A percentile compares a stretch with the other conserved stretches of the same genome.
Evolutionary conservation across 805 yeast genomes (phyloP).

Genomic region (Ogataea methanolica): DNA sequence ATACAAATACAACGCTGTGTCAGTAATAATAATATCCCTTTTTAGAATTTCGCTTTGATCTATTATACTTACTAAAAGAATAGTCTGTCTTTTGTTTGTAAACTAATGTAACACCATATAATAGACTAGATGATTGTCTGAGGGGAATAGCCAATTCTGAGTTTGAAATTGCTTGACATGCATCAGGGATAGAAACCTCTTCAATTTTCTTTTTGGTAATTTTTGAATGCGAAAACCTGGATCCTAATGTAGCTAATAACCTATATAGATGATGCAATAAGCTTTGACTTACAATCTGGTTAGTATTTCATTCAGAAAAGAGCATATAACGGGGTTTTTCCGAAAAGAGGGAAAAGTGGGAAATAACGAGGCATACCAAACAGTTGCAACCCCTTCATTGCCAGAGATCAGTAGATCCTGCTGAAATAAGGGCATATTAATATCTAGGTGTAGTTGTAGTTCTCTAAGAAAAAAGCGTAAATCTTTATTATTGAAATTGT

Average conservation of each 20-base stretch:
- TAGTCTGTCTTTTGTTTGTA: conserved; percentile 46
- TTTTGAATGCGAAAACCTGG: conserved; percentile 19
- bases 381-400: conserved; percentile 24
- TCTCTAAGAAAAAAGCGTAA: too few relatives aligned
- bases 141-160: conserved; percentile 20
- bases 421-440: conserved; percentile 5
- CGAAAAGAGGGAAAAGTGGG: neutral
- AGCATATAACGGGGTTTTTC: neutral
- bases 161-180: conserved; percentile 31
- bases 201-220: conserved; percentile 29
- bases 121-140: conserved; percentile 37
- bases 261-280: conserved; percentile 6
- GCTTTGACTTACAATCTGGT: conserved; percentile 2
- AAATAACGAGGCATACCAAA: conserved; percentile 20
- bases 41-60: too few relatives aligned
- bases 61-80: conserved; percentile 29
- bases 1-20: neutral
- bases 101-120: conserved; percentile 45
- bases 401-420: conserved; percentile 16
- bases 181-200: conserved; percentile 36
- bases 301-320: neutral
- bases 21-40: neutral
- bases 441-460: neutral
- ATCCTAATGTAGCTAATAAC: conserved; percentile 29
- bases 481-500: too few relatives aligned